These are phyloP conservation scores for Aspergillus indologenus DNA, from an alignment of 495 filamentous ascomycete species.

Conservation along the genomic window DNA sequence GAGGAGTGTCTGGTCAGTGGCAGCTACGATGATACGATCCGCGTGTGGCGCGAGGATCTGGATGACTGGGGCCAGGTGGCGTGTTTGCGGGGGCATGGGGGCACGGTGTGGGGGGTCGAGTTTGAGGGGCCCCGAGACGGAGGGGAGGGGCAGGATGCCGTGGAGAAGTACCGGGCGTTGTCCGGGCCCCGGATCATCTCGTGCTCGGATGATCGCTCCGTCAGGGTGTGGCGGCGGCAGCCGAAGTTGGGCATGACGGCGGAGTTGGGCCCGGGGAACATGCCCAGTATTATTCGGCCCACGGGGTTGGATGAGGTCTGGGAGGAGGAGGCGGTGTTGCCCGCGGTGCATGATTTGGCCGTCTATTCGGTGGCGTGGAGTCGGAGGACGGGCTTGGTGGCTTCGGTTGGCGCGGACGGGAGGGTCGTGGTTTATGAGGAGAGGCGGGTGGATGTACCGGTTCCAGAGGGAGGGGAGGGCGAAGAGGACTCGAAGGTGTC, in stretches of 20 bases:
- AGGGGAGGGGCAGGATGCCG: conserved; percentile 17
- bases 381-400: conserved; percentile 65
- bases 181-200: conserved; percentile 67
- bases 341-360: conserved; percentile 69
- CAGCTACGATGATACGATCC: conserved; percentile 88
- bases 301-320: conserved; percentile 73
- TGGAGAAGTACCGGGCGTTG: conserved; percentile 39
- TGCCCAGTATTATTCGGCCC: conserved; percentile 79
- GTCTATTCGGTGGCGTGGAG: conserved; percentile 85
- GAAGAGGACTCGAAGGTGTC: conserved; percentile 33
- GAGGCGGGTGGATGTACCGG: too few species aligned
- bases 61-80: conserved; percentile 93
- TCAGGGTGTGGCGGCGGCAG: conserved; percentile 87
- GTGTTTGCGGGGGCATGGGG: conserved; percentile 68
- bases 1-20: conserved; percentile 78
- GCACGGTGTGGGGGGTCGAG: conserved; percentile 84
- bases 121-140: conserved; percentile 56
- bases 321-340: conserved; percentile 68
- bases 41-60: conserved; percentile 83
- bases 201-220: conserved; percentile 73
- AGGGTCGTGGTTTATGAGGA: conserved; percentile 78
- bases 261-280: too few species aligned
- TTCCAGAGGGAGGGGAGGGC: conserved; percentile 29
- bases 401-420: conserved; percentile 83
- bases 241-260: too few species aligned